Evolutionary conservation across 192 early-diverging fungal species (phyloP).

Genomic region (Funneliformis mosseae): DNA sequence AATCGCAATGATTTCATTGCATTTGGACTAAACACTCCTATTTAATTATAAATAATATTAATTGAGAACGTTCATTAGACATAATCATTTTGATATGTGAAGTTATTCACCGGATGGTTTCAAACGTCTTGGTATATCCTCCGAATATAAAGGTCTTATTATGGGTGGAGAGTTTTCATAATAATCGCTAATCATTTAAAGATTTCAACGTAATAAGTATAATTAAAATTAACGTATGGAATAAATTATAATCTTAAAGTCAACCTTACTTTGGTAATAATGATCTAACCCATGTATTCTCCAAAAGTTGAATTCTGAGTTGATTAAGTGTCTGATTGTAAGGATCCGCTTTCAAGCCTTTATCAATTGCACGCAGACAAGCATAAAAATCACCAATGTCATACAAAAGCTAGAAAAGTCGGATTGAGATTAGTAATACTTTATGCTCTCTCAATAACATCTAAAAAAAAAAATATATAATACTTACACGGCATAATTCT

Average conservation of each 20-base stretch:
- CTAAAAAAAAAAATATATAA: neutral
- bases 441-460: too few relatives aligned
- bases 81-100: too few relatives aligned
- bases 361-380: conserved; percentile 8
- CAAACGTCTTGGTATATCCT: conserved; percentile 5
- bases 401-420: conserved; percentile 4
- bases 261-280: neutral
- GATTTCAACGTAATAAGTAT: neutral
- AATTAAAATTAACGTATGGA: neutral
- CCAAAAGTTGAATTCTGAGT: conserved; percentile 21
- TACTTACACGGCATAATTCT: neutral
- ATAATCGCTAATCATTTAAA: conserved; percentile 20
- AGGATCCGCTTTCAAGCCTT: conserved; percentile 25
- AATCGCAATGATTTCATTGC: neutral
- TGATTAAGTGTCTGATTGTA: conserved; percentile 5
- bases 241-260: neutral
- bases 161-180: conserved; percentile 9
- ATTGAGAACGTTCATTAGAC: neutral
- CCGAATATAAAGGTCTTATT: neutral
- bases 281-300: conserved; percentile 21
- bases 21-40: neutral
- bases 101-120: conserved; percentile 18
- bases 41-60: neutral
- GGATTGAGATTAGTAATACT: neutral
- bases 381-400: conserved; percentile 3